These are phyloP conservation scores for Sphaerosporella brunnea DNA, from an alignment of 495 filamentous ascomycete genomes.

Conservation along the genomic window DNA sequence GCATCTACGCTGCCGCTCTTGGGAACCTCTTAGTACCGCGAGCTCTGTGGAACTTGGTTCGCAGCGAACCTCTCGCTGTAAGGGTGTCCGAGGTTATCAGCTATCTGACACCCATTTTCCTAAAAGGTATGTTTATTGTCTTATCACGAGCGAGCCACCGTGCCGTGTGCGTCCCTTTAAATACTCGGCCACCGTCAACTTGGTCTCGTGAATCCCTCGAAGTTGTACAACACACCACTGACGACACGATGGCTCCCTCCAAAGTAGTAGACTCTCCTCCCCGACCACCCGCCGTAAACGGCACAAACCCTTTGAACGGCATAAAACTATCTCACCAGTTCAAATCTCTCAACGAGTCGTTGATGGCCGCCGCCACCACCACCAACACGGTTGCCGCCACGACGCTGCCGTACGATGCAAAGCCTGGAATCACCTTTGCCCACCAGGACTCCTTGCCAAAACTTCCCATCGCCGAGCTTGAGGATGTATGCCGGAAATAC, in stretches of 20 bases:
- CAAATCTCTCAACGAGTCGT: constrained; percentile 51
- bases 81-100: too few relatives aligned
- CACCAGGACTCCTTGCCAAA: constrained; percentile 77
- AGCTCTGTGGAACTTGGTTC: too few relatives aligned
- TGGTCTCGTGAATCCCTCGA: too few relatives aligned
- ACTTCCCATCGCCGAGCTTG: constrained; percentile 85
- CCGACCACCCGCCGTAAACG: constrained; percentile 3
- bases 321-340: constrained; percentile 41
- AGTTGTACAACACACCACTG: constrained; percentile 1
- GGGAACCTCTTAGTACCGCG: too few relatives aligned
- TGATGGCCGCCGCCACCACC: constrained; percentile 27
- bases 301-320: neutral
- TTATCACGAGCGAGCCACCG: neutral
- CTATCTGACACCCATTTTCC: neutral
- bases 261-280: constrained; percentile 11
- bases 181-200: too few relatives aligned
- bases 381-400: constrained; percentile 15
- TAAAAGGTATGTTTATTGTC: too few relatives aligned
- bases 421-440: constrained; percentile 68
- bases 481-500: constrained; percentile 62
- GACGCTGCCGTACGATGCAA: constrained; percentile 18
- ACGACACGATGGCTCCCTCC: constrained; percentile 13
- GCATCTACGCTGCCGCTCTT: too few relatives aligned
- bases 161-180: too few relatives aligned
- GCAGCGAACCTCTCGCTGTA: too few relatives aligned